Evolutionary conservation across 331 rosid species (phyloP).

Genomic region (Prunus yedoensis): DNA sequence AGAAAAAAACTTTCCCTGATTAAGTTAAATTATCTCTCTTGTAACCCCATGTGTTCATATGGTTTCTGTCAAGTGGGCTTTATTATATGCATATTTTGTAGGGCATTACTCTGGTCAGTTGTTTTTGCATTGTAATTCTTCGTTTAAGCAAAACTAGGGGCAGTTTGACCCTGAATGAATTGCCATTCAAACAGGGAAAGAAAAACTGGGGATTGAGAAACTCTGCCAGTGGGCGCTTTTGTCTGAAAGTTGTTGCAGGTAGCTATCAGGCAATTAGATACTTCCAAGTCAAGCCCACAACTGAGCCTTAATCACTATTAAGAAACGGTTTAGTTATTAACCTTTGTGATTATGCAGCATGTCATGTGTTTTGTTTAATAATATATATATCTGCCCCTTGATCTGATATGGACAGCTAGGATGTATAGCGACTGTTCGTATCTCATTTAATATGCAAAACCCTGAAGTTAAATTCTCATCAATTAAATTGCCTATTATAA

Average conservation of each 20-base stretch:
- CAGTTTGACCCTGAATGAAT: slow-evolving; percentile 10
- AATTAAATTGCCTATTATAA: background rate
- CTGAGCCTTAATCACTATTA: background rate
- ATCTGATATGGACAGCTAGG: background rate
- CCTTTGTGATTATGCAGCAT: background rate
- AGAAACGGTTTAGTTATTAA: background rate
- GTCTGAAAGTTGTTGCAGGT: background rate
- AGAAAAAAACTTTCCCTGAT: slow-evolving; percentile 24
- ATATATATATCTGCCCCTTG: background rate
- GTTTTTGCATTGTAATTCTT: background rate
- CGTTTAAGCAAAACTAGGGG: slow-evolving; percentile 50
- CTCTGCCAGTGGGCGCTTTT: slow-evolving; percentile 41
- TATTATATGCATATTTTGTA: background rate
- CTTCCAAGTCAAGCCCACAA: background rate
- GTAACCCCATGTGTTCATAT: background rate
- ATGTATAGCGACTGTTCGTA: background rate
- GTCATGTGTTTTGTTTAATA: background rate
- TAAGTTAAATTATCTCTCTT: background rate
- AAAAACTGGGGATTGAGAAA: slow-evolving; percentile 1
- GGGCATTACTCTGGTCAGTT: background rate
- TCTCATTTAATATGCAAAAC: background rate
- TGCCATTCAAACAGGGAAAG: slow-evolving; percentile 14
- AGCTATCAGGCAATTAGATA: background rate
- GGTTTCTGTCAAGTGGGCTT: slow-evolving; percentile 8
- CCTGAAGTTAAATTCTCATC: background rate